Evolutionary conservation across 2,329 filamentous ascomycete species (phyloP).

Genomic region (Neoarthrinium moseri): DNA sequence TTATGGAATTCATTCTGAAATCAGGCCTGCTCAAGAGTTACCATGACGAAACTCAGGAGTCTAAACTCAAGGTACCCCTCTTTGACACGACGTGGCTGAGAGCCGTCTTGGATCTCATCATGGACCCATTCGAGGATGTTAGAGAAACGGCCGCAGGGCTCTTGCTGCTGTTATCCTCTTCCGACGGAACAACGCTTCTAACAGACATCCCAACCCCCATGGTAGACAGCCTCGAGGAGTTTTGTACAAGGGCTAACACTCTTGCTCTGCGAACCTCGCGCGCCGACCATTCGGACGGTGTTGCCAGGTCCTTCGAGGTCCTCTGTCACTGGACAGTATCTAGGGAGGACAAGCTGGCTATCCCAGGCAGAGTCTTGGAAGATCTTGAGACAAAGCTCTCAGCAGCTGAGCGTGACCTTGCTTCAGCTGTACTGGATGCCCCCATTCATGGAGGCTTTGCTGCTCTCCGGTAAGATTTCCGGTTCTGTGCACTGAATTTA

Average conservation of each 20-base stretch:
- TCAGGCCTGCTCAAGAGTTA: conserved; percentile 44
- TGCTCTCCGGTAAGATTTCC: conserved; percentile 52
- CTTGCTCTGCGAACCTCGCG: conserved; percentile 71
- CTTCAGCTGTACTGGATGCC: conserved; percentile 61
- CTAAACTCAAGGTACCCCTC: conserved; percentile 33
- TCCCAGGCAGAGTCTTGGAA: conserved; percentile 58
- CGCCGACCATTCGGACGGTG: conserved; percentile 89
- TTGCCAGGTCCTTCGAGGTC: conserved; percentile 74
- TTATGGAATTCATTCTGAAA: conserved; percentile 64
- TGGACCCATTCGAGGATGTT: conserved; percentile 94
- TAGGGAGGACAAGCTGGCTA: conserved; percentile 38
- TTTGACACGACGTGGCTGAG: conserved; percentile 55
- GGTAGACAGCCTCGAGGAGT: conserved; percentile 38
- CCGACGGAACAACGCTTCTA: conserved; percentile 15
- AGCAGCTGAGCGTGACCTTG: conserved; percentile 64
- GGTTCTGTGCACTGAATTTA: not conserved
- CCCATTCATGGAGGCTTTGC: conserved; percentile 72
- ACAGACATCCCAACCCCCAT: conserved; percentile 15
- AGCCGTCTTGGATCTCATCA: conserved; percentile 72
- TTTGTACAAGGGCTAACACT: conserved; percentile 52
- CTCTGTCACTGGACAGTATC: conserved; percentile 57
- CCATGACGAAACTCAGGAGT: conserved; percentile 52
- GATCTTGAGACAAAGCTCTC: conserved; percentile 64
- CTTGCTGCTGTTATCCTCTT: conserved; percentile 48
- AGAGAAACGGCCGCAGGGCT: conserved; percentile 56